Conservation (phyloP, 2,329 filamentous ascomycete species). For the Macrophomina tecta region DNA sequence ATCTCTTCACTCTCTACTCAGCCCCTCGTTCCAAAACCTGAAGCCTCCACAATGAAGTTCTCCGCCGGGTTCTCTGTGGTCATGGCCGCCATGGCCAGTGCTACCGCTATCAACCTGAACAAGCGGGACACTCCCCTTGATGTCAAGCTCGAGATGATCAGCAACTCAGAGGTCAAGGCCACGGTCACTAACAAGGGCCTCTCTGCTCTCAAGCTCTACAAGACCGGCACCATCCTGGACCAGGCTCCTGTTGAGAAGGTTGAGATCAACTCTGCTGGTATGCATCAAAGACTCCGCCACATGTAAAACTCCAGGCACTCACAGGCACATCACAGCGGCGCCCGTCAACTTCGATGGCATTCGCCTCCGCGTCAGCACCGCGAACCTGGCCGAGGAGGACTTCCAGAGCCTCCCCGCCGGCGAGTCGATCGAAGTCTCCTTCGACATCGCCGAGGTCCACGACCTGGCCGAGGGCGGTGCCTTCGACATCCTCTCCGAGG, state of each 20-base stretch:
- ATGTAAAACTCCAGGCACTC: too few relatives aligned
- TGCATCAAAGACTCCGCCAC: conserved; percentile 29
- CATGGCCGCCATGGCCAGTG: conserved; percentile 5
- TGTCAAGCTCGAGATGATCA: conserved; percentile 38
- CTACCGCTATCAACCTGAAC: conserved; percentile 11
- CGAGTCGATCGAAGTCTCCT: conserved; percentile 58
- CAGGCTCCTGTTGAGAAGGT: conserved; percentile 60
- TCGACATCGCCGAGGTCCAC: conserved; percentile 64
- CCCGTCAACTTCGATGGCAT: conserved; percentile 61
- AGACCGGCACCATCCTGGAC: conserved; percentile 60
- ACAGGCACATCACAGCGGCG: conserved; percentile 38
- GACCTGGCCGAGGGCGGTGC: conserved; percentile 58
- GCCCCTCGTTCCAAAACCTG: background rate
- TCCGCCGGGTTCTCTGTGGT: background rate
- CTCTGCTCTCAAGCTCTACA: conserved; percentile 58
- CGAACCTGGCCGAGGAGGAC: conserved; percentile 54
- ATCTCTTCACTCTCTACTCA: background rate
- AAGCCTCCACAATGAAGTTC: conserved; percentile 8
- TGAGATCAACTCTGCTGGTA: conserved; percentile 56
- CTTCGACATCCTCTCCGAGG: conserved; percentile 63
- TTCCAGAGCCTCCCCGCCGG: conserved; percentile 57
- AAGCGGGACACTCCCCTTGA: conserved; percentile 19
- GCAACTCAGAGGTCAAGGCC: conserved; percentile 61
- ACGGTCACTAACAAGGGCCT: conserved; percentile 60
- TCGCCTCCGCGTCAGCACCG: conserved; percentile 54